These are phyloP conservation scores for Russula sp. DNA, from an alignment of 768 basidiomycete species.

Conservation along the genomic window DNA sequence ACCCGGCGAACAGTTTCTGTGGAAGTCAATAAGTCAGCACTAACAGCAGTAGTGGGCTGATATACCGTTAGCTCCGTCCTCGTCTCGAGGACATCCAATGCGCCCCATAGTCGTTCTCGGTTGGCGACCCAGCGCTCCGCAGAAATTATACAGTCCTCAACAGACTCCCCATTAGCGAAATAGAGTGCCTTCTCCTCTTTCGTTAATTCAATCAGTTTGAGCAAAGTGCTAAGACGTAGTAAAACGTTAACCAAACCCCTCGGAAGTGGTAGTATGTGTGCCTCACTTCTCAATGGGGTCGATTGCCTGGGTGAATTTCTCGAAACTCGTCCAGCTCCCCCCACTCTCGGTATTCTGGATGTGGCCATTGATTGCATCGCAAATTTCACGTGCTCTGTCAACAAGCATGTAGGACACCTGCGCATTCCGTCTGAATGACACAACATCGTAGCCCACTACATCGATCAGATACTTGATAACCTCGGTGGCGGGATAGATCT, in stretches of 20 bases:
- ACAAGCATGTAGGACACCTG: conserved; percentile 24
- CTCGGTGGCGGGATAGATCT: conserved; percentile 20
- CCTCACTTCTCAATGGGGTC: conserved; percentile 25
- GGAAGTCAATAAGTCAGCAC: neutral
- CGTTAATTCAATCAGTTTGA: conserved; percentile 5
- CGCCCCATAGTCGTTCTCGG: conserved; percentile 6
- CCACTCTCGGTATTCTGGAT: conserved; percentile 16
- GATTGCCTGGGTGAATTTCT: conserved; percentile 22
- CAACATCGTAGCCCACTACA: conserved; percentile 17
- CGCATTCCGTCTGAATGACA: conserved; percentile 22
- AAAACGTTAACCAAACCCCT: neutral
- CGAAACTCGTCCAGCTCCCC: conserved; percentile 21
- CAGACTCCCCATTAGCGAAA: neutral
- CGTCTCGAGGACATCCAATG: conserved; percentile 12
- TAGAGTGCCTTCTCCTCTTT: conserved; percentile 16
- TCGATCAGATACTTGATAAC: conserved; percentile 22
- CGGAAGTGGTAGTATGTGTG: too few species aligned
- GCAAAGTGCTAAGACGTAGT: conserved; percentile 1
- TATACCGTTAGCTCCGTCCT: conserved; percentile 4
- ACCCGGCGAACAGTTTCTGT: neutral
- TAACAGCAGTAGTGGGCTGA: neutral
- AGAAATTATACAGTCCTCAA: conserved; percentile 11
- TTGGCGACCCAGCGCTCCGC: conserved; percentile 15
- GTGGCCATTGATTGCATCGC: conserved; percentile 19
- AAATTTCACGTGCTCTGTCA: conserved; percentile 22